phyloP scores from a whole-genome alignment of 805 yeast genomes.

The Allodekkera sacchari region DNA sequence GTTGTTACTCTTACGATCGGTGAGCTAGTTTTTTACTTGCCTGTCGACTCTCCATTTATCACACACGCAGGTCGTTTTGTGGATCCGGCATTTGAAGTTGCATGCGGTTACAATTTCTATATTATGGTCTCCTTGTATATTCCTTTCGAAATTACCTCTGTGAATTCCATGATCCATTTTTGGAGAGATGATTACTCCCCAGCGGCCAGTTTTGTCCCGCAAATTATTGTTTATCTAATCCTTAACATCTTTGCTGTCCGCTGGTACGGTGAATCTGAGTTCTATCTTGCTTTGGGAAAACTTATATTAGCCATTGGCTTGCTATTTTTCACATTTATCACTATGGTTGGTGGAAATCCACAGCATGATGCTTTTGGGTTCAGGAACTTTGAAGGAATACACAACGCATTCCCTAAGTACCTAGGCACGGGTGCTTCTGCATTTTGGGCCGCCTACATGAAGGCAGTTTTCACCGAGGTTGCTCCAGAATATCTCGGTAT shows the following conservation, averaged over 20 bases:
- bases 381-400: conserved; percentile 28
- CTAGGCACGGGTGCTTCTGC: conserved; percentile 54
- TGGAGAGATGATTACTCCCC: conserved; percentile 76
- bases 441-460: conserved; percentile 35
- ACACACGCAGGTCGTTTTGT: conserved; percentile 67
- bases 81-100: conserved; percentile 66
- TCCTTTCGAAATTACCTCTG: conserved; percentile 79
- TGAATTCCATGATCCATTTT: conserved; percentile 67
- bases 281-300: conserved; percentile 69
- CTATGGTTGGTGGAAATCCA: conserved; percentile 42
- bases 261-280: conserved; percentile 76
- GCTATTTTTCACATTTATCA: conserved; percentile 31
- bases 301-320: conserved; percentile 38
- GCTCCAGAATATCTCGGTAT: conserved; percentile 36
- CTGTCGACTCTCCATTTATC: conserved; percentile 71
- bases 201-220: conserved; percentile 60
- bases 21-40: conserved; percentile 71
- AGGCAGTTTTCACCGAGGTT: conserved; percentile 31
- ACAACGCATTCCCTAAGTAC: conserved; percentile 45
- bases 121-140: conserved; percentile 66
- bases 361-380: conserved; percentile 24
- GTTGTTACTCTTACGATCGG: conserved; percentile 65
- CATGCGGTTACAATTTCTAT: conserved; percentile 78
- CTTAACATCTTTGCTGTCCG: conserved; percentile 68
- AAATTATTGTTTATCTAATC: conserved; percentile 50